A percentile compares a stretch with the other conserved stretches of the same genome.
Conservation (phyloP, 257 asterid species). For the Phtheirospermum japonicum region DNA sequence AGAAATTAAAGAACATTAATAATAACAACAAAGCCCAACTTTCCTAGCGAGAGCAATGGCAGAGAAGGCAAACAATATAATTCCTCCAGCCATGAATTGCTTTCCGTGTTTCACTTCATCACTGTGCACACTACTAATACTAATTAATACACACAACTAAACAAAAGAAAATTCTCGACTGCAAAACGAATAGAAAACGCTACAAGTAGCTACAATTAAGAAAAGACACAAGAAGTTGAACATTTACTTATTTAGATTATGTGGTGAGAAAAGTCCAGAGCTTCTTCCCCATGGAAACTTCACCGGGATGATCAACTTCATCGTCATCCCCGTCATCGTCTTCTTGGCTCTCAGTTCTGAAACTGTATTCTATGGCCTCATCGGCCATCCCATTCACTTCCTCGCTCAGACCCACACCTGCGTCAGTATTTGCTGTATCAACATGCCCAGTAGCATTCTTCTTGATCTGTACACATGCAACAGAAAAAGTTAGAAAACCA, state of each 20-base stretch:
- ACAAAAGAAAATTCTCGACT: slow-evolving; percentile 15
- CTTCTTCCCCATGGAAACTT: slow-evolving; percentile 89
- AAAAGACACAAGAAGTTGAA: slow-evolving; percentile 1
- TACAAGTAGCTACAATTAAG: slow-evolving; percentile 26
- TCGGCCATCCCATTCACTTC: slow-evolving; percentile 60
- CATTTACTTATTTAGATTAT: slow-evolving; percentile 24
- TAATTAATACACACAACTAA: slow-evolving; percentile 42
- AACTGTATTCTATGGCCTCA: slow-evolving; percentile 33
- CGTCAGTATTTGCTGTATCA: slow-evolving; percentile 30
- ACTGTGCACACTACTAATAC: slow-evolving; percentile 28
- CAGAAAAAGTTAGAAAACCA: too few relatives aligned
- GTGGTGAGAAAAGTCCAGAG: slow-evolving; percentile 90
- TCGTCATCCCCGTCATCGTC: slow-evolving; percentile 50
- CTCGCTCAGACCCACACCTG: slow-evolving; percentile 44
- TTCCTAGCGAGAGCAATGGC: slow-evolving; percentile 24
- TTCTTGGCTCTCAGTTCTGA: slow-evolving; percentile 35
- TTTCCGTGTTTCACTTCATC: slow-evolving; percentile 19
- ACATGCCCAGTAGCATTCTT: slow-evolving; percentile 38
- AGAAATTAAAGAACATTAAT: slow-evolving; percentile 8
- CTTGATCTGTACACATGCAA: slow-evolving; percentile 38
- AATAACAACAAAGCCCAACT: slow-evolving; percentile 32
- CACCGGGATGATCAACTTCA: slow-evolving; percentile 77
- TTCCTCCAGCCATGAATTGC: slow-evolving; percentile 29
- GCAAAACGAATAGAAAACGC: slow-evolving; percentile 11
- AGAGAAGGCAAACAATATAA: slow-evolving; percentile 21